Base-by-base conservation (phyloP, 371 early-diverging fungal genomes). In the Lichtheimia ramosa region DNA sequence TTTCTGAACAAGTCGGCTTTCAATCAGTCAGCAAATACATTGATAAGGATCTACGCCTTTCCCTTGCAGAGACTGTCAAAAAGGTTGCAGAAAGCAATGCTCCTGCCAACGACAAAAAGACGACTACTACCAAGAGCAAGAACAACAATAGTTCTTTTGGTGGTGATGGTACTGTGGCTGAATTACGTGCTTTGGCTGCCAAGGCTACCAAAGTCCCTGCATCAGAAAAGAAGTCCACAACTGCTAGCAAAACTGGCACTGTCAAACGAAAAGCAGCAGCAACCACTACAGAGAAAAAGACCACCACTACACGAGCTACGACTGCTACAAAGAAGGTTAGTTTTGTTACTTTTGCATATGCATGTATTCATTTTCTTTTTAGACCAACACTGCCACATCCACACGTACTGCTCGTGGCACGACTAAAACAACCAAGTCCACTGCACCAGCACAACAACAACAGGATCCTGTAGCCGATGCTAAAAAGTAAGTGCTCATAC, bases 1-100 rank as follows among this genome's bases (percentile, higher is more conserved):
- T 86, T 10, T 75, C 74, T 3, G 68, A 71, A n/a, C 71, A 69
- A 51, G 58, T 71, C 46, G 71, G 72, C 2, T 74, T 74, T 18
- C 52, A 58, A 25, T 39, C 54, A 3, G 75, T 74, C 16, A 74
- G 72, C 42, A 49, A 62, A 5, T 74, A 64, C 34, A 69, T 74
- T 51, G 68, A 69, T 16, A 64, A 71, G 14, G 63, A 69, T 20
- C 43, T 74, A 15, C 49, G 61, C 12, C 10, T 62, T 3, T 63
- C 75, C 2, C 46, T 74, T 21, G 62, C 71, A 42, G 72, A 71
- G 62, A 70, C 71, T n/a, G 71, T 74, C 2, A 68, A 65, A 23
- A 74, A 70, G 21, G 50, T 70, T 13, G 68, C 68, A 10, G 55
- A 64, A 48, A 48, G 10, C 10, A 18, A 21, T 43, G 43, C 15